Evolutionary conservation across 2,329 filamentous ascomycete species (phyloP).

Genomic region (Blumeria graminis): DNA sequence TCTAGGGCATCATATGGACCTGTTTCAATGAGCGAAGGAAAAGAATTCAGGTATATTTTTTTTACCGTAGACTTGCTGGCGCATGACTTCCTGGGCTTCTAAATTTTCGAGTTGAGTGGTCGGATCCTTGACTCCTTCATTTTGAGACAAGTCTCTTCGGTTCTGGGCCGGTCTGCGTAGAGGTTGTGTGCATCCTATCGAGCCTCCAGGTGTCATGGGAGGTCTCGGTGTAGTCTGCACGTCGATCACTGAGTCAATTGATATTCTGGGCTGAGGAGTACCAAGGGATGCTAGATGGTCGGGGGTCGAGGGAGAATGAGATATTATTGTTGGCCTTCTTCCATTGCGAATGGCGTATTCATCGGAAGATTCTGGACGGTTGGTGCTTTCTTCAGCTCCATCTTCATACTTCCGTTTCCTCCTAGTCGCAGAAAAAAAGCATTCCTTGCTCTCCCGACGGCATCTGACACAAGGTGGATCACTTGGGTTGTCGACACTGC

Average conservation of each 20-base stretch:
- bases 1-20: constrained; percentile 78
- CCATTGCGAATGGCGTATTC: constrained; percentile 53
- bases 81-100: constrained; percentile 40
- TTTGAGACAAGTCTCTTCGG: constrained; percentile 15
- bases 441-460: constrained; percentile 83
- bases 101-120: constrained; percentile 39
- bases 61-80: constrained; percentile 44
- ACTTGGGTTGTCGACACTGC: constrained; percentile 74
- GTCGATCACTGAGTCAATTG: constrained; percentile 16
- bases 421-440: constrained; percentile 84
- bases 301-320: constrained; percentile 18
- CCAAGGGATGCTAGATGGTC: constrained; percentile 16
- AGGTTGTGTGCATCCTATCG: constrained; percentile 39
- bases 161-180: constrained; percentile 32
- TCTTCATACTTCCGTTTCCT: constrained; percentile 66
- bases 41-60: neutral
- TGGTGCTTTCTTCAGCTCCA: constrained; percentile 23
- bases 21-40: constrained; percentile 1
- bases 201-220: constrained; percentile 42
- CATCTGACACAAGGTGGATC: constrained; percentile 88
- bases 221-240: constrained; percentile 10
- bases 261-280: constrained; percentile 9
- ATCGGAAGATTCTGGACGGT: constrained; percentile 18
- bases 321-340: constrained; percentile 31
- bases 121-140: constrained; percentile 23